These are phyloP conservation scores for Debaryomyces maramus DNA, from an alignment of 805 yeast species.

Conservation along the genomic window DNA sequence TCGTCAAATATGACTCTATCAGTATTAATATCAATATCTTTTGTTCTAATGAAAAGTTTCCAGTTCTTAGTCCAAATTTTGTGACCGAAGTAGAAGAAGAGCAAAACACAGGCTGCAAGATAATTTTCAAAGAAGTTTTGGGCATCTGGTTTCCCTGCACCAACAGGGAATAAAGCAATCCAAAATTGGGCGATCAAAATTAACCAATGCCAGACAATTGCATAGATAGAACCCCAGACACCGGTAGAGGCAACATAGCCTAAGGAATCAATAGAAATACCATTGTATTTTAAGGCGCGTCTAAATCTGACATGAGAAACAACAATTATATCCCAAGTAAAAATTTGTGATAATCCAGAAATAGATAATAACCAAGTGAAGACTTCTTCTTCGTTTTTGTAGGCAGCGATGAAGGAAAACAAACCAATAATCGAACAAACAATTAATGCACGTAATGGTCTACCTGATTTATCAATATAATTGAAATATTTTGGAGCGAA, in stretches of 20 bases:
- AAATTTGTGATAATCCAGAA: slow-evolving; percentile 43
- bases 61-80: slow-evolving; percentile 32
- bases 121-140: slow-evolving; percentile 33
- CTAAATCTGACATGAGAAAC: slow-evolving; percentile 42
- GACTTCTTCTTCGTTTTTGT: slow-evolving; percentile 36
- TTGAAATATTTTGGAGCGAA: slow-evolving; percentile 41
- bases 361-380: slow-evolving; percentile 45
- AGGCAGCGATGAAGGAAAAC: slow-evolving; percentile 43
- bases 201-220: slow-evolving; percentile 29
- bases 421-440: slow-evolving; percentile 35
- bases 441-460: slow-evolving; percentile 40
- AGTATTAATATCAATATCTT: slow-evolving; percentile 31
- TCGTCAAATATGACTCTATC: slow-evolving; percentile 35
- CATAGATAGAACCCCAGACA: slow-evolving; percentile 37
- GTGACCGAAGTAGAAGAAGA: slow-evolving; percentile 31
- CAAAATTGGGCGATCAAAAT: slow-evolving; percentile 44
- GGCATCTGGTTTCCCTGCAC: slow-evolving; percentile 25
- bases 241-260: slow-evolving; percentile 42
- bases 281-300: slow-evolving; percentile 33
- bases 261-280: slow-evolving; percentile 26
- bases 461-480: slow-evolving; percentile 40
- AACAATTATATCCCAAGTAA: slow-evolving; percentile 44
- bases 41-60: slow-evolving; percentile 23
- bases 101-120: slow-evolving; percentile 33
- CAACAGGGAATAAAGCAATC: slow-evolving; percentile 44